Evolutionary conservation across 495 filamentous ascomycete species (phyloP).

Genomic region (Xylaria cubensis): DNA sequence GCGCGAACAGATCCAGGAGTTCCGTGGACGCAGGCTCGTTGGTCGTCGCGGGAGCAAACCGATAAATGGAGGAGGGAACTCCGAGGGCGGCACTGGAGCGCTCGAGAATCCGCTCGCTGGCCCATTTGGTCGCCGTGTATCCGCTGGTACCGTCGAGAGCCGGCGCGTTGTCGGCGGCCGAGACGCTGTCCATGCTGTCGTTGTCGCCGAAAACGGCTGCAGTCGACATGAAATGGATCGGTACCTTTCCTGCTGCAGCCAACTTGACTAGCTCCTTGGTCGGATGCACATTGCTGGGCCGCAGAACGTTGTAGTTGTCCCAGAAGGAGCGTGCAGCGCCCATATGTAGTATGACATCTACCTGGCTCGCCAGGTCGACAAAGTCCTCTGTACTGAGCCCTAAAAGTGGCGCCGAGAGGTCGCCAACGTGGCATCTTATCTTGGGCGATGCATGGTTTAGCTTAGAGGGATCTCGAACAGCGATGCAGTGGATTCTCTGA

Average conservation of each 20-base stretch:
- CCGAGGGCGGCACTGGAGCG: slow-evolving; percentile 31
- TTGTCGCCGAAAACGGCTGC: slow-evolving; percentile 38
- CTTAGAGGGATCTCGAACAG: slow-evolving; percentile 35
- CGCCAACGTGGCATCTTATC: slow-evolving; percentile 44
- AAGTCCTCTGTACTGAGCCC: slow-evolving; percentile 45
- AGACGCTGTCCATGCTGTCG: neutral
- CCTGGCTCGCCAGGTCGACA: slow-evolving; percentile 35
- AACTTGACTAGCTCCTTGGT: slow-evolving; percentile 52
- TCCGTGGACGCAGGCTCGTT: slow-evolving; percentile 22
- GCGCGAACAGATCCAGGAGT: slow-evolving; percentile 29
- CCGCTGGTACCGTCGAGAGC: slow-evolving; percentile 44
- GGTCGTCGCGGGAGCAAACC: slow-evolving; percentile 24
- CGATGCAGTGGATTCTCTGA: slow-evolving; percentile 33
- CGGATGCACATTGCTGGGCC: slow-evolving; percentile 50
- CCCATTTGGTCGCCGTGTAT: slow-evolving; percentile 62
- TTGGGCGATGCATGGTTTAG: slow-evolving; percentile 32
- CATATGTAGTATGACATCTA: slow-evolving; percentile 58
- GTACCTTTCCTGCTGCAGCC: slow-evolving; percentile 40
- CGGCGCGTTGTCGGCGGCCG: slow-evolving; percentile 12
- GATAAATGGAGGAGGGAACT: slow-evolving; percentile 51
- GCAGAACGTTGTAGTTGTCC: slow-evolving; percentile 54
- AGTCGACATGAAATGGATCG: slow-evolving; percentile 58
- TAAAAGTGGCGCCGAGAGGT: slow-evolving; percentile 48
- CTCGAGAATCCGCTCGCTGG: slow-evolving; percentile 58
- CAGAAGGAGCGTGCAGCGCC: slow-evolving; percentile 59